Percentiles rank a stretch among this genome's conserved stretches.
Conservation (phyloP, 2,329 filamentous ascomycete genomes). For the Eurotiales sp. region DNA sequence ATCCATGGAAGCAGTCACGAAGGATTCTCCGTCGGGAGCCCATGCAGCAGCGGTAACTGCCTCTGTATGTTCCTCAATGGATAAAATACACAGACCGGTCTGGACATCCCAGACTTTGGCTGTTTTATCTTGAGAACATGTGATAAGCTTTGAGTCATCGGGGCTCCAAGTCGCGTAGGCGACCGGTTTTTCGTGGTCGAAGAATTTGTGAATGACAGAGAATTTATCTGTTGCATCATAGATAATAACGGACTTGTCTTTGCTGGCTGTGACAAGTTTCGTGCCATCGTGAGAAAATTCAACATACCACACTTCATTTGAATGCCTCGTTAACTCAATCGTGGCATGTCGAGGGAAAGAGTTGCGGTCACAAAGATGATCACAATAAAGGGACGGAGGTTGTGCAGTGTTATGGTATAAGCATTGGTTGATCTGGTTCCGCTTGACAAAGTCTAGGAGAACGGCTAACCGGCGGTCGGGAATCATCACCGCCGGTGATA, state of each 20-base stretch:
- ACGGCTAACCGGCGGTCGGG: slow-evolving; percentile 83
- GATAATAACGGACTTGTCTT: slow-evolving; percentile 70
- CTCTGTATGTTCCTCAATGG: slow-evolving; percentile 69
- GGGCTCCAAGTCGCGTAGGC: slow-evolving; percentile 88
- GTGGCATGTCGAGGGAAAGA: slow-evolving; percentile 73
- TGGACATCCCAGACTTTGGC: slow-evolving; percentile 72
- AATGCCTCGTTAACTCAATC: slow-evolving; percentile 67
- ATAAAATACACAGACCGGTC: slow-evolving; percentile 61
- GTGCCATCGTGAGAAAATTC: slow-evolving; percentile 85
- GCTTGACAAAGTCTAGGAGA: slow-evolving; percentile 78
- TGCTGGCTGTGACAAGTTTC: slow-evolving; percentile 76
- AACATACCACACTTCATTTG: slow-evolving; percentile 86
- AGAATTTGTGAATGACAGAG: slow-evolving; percentile 58
- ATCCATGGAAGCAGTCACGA: slow-evolving; percentile 76
- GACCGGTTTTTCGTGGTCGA: slow-evolving; percentile 66
- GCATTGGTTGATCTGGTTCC: slow-evolving; percentile 76
- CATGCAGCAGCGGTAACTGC: slow-evolving; percentile 89
- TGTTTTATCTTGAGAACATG: slow-evolving; percentile 70
- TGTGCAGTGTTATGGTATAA: slow-evolving; percentile 79
- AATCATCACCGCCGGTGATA: slow-evolving; percentile 95
- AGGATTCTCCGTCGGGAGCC: slow-evolving; percentile 71
- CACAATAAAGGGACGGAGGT: slow-evolving; percentile 80
- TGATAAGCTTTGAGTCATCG: slow-evolving; percentile 80
- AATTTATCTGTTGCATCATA: slow-evolving; percentile 71
- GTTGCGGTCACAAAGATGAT: slow-evolving; percentile 76